These are phyloP conservation scores for Orobanche coerulescens DNA, from an alignment of 257 asterid genomes.

Conservation along the genomic window DNA sequence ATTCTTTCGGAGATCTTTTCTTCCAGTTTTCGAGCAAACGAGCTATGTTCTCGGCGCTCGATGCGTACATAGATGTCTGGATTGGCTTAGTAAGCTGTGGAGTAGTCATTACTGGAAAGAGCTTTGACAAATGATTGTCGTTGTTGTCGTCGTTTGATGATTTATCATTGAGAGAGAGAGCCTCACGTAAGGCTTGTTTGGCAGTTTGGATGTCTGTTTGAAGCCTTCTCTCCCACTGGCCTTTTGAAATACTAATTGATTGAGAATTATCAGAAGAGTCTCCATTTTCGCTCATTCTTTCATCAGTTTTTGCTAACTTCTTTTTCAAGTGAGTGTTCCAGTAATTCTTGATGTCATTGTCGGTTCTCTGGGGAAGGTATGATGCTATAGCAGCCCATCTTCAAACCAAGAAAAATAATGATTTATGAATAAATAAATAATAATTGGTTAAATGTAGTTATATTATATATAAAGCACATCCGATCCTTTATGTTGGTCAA, in stretches of 20 bases:
- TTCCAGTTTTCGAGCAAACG: conserved; percentile 51
- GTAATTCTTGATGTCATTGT: conserved; percentile 76
- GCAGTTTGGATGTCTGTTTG: conserved; percentile 86
- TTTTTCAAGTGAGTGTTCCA: conserved; percentile 85
- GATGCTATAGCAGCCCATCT: conserved; percentile 99
- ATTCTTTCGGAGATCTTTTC: conserved; percentile 29
- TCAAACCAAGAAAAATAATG: conserved; percentile 1
- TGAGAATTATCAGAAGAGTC: conserved; percentile 19
- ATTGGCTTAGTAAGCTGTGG: background rate
- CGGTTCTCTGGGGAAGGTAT: conserved; percentile 74
- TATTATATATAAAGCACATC: too few species aligned
- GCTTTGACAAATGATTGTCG: too few species aligned
- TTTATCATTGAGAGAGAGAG: conserved; percentile 60
- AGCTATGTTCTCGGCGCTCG: conserved; percentile 65
- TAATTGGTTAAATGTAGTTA: too few species aligned
- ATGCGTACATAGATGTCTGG: conserved; percentile 36
- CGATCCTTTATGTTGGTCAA: too few species aligned
- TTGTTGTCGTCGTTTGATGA: background rate
- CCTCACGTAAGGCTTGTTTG: conserved; percentile 75
- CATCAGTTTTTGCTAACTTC: conserved; percentile 43
- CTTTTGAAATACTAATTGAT: conserved; percentile 49
- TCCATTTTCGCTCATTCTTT: conserved; percentile 17
- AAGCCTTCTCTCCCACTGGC: conserved; percentile 90
- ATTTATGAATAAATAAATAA: too few species aligned
- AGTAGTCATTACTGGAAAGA: background rate